These are phyloP conservation scores for Fusarium algeriense DNA, from an alignment of 2,329 filamentous ascomycete species.

Conservation along the genomic window DNA sequence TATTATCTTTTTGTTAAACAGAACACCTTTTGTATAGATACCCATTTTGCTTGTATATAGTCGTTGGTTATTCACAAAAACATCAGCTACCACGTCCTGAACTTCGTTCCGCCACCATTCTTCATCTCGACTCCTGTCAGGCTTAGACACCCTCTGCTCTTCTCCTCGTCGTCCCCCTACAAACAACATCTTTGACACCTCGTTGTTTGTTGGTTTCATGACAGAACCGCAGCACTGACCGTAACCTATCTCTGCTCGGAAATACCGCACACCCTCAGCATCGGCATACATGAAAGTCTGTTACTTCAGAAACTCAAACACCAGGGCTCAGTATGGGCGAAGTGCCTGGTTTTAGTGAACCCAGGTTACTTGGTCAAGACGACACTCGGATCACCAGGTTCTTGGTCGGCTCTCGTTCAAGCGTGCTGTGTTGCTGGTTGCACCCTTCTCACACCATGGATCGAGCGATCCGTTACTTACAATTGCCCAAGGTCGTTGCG, in stretches of 20 bases:
- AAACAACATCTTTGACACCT: not conserved
- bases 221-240: not conserved
- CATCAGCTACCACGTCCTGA: too few relatives aligned
- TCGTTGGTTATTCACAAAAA: too few relatives aligned
- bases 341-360: not conserved
- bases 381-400: not conserved
- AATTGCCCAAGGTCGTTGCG: too few relatives aligned
- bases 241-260: not conserved
- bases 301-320: not conserved
- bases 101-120: not conserved
- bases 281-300: too few relatives aligned
- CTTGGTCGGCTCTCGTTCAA: not conserved
- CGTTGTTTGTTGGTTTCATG: not conserved
- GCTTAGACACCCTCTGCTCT: not conserved
- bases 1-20: not conserved
- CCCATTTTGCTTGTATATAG: not conserved
- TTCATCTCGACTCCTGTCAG: not conserved
- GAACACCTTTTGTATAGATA: not conserved
- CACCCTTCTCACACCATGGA: too few relatives aligned
- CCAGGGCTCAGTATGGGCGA: not conserved
- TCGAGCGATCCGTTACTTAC: not conserved
- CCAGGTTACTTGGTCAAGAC: too few relatives aligned
- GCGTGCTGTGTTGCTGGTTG: not conserved
- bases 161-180: not conserved
- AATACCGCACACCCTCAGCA: too few relatives aligned